Base-by-base conservation (phyloP, 345 rosid genomes). In the Linum tenue region DNA sequence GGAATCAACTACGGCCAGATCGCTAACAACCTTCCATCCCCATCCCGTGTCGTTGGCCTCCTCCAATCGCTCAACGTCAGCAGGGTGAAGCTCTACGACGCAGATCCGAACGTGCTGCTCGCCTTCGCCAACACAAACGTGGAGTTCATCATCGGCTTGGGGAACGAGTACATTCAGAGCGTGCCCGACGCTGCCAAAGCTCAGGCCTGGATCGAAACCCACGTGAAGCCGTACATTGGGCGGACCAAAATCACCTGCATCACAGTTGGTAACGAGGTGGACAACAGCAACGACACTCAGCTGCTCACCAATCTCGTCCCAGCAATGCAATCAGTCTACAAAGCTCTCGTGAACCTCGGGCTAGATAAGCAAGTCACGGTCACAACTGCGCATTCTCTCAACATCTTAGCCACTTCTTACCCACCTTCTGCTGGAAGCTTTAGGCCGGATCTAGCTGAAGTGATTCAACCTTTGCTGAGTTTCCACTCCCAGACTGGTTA, bases 1-100 rank as follows among this genome's bases (percentile, higher is more conserved):
- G 97, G 97, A 67, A 94, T 94, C 40, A 94, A 94, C 83, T 94
- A 94, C 51, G 97, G 99, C 0, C 96, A 90, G 74, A 84, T 88
- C 3, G 99, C 90, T 7, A 79, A 91, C 77, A 79, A 94, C 77
- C 95, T 94, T n/a, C 97, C 96, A 2, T 69, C 97, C 15, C 96
- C 90, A 1, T 62, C 85, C 9, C 80, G 82, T 0, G 99, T 94
- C 1, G 66, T 81, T 0, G 22, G 39, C 10, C 89, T 94, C 7
- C 86, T 94, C 58, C 68, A 78, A 56, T 81, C 96, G 17, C 76
- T 94, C 60, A 84, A 91, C 73, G 74, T 91, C 72, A 81, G 81
- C 48, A 74, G 90, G 71, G 87, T 86, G 10, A 94, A 89, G 67
- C 86, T 91, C 59, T 94, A 91, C 56, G 96, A 94, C 69, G 82